phyloP scores from a whole-genome alignment of 306 rosid species.

The Ziziphus jujuba region DNA sequence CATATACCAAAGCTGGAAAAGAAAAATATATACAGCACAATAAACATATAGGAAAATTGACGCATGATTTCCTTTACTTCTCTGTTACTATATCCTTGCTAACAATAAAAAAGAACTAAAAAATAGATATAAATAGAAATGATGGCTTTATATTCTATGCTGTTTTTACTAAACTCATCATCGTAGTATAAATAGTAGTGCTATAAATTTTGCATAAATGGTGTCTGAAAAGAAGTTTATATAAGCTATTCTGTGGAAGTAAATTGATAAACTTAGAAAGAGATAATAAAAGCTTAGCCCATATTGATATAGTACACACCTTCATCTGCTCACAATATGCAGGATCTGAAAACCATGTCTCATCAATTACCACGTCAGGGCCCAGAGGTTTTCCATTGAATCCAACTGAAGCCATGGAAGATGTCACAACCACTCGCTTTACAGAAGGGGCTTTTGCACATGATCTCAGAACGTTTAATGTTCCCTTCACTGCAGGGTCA shows the following conservation, averaged over 20 bases:
- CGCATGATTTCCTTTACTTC: too few relatives aligned
- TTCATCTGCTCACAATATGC: conserved; percentile 3
- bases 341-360: conserved; percentile 19
- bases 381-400: conserved; percentile 3
- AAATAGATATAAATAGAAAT: too few relatives aligned
- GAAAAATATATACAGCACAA: not conserved
- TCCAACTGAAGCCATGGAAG: conserved; percentile 17
- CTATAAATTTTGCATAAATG: too few relatives aligned
- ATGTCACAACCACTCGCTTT: conserved; percentile 25
- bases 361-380: conserved; percentile 22
- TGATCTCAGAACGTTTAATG: conserved; percentile 23
- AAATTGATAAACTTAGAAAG: not conserved
- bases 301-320: not conserved
- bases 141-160: too few relatives aligned
- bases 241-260: not conserved
- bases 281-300: too few relatives aligned
- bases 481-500: conserved; percentile 32
- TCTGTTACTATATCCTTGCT: too few relatives aligned
- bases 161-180: not conserved
- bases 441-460: conserved; percentile 7
- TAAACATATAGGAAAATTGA: too few relatives aligned
- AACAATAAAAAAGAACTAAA: too few relatives aligned
- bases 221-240: too few relatives aligned
- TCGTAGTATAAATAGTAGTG: too few relatives aligned
- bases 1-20: conserved; percentile 10